Percentiles rank a stretch among this genome's conserved stretches.
phyloP scores from a whole-genome alignment of 345 rosid genomes.

The Trapa bicornis region DNA sequence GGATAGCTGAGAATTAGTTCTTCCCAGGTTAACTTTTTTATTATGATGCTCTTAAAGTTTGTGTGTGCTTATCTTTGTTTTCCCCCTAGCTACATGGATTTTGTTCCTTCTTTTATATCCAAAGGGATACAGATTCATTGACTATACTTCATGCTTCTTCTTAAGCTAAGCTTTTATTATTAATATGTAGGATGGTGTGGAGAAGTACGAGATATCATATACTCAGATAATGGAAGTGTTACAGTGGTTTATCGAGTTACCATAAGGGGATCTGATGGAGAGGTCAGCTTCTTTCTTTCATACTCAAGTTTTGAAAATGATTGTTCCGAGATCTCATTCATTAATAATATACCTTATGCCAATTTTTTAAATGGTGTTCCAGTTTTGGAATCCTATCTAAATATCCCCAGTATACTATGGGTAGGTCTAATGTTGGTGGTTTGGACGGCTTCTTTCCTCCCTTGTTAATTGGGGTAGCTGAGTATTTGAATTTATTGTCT shows the following conservation, averaged over 20 bases:
- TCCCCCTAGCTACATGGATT: neutral
- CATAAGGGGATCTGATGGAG: conserved; percentile 91
- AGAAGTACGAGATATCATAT: conserved; percentile 92
- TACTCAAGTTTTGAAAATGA: neutral
- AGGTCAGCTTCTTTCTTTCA: conserved; percentile 36
- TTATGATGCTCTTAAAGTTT: neutral
- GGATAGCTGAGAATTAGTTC: neutral
- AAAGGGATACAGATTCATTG: neutral
- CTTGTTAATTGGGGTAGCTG: neutral
- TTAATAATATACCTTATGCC: neutral
- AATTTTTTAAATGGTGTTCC: neutral
- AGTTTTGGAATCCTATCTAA: neutral
- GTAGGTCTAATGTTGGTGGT: neutral
- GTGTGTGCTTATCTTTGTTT: neutral
- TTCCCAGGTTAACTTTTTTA: neutral
- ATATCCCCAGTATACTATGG: neutral
- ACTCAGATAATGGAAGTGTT: conserved; percentile 73
- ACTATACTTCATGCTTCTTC: neutral
- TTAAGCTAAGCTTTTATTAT: neutral
- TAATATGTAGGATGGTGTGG: conserved; percentile 84
- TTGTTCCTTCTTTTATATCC: neutral
- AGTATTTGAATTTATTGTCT: neutral
- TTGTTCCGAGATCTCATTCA: neutral
- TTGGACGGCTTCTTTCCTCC: neutral
- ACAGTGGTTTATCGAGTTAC: conserved; percentile 94